A percentile compares a stretch with the other conserved stretches of the same genome.
Conservation (phyloP, 345 rosid genomes). For the Abelmoschus esculentus region DNA sequence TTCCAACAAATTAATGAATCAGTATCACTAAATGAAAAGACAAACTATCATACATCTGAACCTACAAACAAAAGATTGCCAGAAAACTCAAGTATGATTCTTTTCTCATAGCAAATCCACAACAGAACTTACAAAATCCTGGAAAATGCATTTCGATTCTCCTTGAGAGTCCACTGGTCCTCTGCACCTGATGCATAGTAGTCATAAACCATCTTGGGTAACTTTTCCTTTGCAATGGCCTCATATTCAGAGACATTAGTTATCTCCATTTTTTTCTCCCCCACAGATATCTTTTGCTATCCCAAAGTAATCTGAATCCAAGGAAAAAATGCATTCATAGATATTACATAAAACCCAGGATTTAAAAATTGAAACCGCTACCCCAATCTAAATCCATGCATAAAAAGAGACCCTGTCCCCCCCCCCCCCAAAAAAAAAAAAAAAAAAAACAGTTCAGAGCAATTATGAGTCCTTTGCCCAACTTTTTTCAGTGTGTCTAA, state of each 20-base stretch:
- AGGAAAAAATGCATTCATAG: not conserved
- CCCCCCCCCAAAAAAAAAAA: too few species aligned
- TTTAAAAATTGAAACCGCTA: too few species aligned
- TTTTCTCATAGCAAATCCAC: not conserved
- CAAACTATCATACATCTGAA: not conserved
- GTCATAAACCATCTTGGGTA: constrained; percentile 94
- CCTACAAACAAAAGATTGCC: not conserved
- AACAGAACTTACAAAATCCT: constrained; percentile 59
- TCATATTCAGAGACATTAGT: constrained; percentile 85
- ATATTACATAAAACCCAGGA: not conserved
- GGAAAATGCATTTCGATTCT: constrained; percentile 78
- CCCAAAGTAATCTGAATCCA: constrained; percentile 3
- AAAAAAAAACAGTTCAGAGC: not conserved
- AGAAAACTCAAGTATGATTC: not conserved
- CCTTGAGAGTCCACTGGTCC: constrained; percentile 90
- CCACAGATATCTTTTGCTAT: not conserved
- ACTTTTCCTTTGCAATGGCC: constrained; percentile 71
- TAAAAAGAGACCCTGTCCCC: not conserved
- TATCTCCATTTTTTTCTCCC: constrained; percentile 48
- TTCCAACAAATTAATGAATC: not conserved
- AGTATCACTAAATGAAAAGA: not conserved
- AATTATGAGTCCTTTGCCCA: not conserved
- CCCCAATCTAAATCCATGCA: not conserved
- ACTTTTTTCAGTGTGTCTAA: not conserved
- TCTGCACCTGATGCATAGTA: constrained; percentile 94